Evolutionary conservation across 805 yeast genomes (phyloP), one percentile per base, ranked within the genome.

Genomic region (Metschnikowia kunwiensis): DNA sequence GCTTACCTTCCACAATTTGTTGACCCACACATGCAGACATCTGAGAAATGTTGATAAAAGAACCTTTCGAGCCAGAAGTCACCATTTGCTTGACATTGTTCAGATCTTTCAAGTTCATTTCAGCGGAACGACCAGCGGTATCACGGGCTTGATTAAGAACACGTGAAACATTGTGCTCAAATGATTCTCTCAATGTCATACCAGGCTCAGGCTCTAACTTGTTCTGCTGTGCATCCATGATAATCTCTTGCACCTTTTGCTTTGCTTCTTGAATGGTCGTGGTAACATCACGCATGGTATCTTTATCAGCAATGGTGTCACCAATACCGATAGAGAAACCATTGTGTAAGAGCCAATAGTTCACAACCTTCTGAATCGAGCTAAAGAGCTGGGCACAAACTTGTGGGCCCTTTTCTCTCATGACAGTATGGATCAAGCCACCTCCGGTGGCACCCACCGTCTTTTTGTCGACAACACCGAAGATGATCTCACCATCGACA

Each of bases 11-110:
- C 30, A 93, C 98, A 67, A 95, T 93, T 62, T 93, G 99, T 66
- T 93, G 99, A 54, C 98, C 98, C 19, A 93, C 98, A 83, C 98
- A 93, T 8, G 98, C 98, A 26, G 97, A 88, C 98, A 93, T 93
- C 70, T 89, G 97, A 16, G 99, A 95, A 61, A 93, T 93, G 63
- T 93, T 93, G 63, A 93, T 93, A 63, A 91, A 93, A 11, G 98
- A 93, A 74, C 99, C 99, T 68, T 93, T 93, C 21, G 99, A 93
- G 56, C 99, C 99, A 10, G 98, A 93, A 48, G 91, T 83, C 33
- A 93, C 98, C 99, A 93, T 93, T 73, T 93, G 99, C 61, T 93
- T 93, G 50, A 93, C 99, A 56, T 91, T 91, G 60, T 93, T 93
- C 49, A 83, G 73, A 55, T 89, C 96, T 60, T 89, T 91, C 72